These are phyloP conservation scores for Candolleomyces eurysporus DNA, from an alignment of 768 basidiomycete genomes.

Conservation along the genomic window DNA sequence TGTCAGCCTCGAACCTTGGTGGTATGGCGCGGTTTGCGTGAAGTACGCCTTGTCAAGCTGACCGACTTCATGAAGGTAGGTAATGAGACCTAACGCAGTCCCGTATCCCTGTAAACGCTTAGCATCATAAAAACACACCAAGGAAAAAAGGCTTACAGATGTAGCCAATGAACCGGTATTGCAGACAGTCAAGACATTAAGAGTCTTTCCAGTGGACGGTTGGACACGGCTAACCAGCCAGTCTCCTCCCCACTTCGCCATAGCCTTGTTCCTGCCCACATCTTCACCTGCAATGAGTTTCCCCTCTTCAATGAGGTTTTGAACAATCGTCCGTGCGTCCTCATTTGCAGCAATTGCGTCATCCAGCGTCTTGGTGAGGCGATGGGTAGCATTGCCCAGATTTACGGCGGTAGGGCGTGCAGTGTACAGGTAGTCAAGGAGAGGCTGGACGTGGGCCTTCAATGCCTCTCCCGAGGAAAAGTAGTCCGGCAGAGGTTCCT, in stretches of 20 bases:
- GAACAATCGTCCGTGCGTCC: slow-evolving; percentile 46
- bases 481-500: slow-evolving; percentile 49
- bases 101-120: slow-evolving; percentile 77
- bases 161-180: slow-evolving; percentile 97
- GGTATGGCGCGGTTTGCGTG: slow-evolving; percentile 93
- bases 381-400: slow-evolving; percentile 79
- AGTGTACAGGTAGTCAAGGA: slow-evolving; percentile 73
- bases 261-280: slow-evolving; percentile 78
- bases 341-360: slow-evolving; percentile 39
- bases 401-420: slow-evolving; percentile 98
- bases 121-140: not conserved
- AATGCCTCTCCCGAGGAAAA: slow-evolving; percentile 53
- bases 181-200: slow-evolving; percentile 92
- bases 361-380: slow-evolving; percentile 57
- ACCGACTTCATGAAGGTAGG: slow-evolving; percentile 76
- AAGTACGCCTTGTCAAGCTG: slow-evolving; percentile 83
- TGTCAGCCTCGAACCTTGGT: slow-evolving; percentile 90
- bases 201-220: slow-evolving; percentile 35
- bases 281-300: slow-evolving; percentile 82
- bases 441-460: slow-evolving; percentile 49
- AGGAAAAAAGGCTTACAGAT: slow-evolving; percentile 52
- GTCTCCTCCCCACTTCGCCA: slow-evolving; percentile 82
- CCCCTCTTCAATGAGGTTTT: slow-evolving; percentile 68
- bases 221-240: slow-evolving; percentile 68
- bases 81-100: slow-evolving; percentile 92